Evolutionary conservation across 352 stramenopile species (phyloP), one percentile per base, ranked within the genome.

Genomic region (Saprolegnia parasitica): DNA sequence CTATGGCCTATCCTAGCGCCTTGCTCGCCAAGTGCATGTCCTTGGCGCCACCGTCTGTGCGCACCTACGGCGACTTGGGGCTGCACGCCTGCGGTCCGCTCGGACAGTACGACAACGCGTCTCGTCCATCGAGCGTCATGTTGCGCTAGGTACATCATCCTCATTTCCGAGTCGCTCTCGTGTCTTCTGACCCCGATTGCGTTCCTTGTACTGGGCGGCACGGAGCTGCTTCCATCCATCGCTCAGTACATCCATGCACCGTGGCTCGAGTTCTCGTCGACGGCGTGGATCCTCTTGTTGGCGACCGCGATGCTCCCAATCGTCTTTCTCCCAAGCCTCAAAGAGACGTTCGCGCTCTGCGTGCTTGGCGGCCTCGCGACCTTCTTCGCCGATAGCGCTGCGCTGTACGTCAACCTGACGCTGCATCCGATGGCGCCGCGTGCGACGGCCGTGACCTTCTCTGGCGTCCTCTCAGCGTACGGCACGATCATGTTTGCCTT

Each of bases 401-500:
- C 77, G 60, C 74, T 91, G 56, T 61, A 55, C 15, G 86, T 82
- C 72, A 87, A 78, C 39, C 72, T 87, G 15, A 62, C 72, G 23
- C 71, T 72, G 24, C 56, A 81, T 26, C 71, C 77, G 23, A 74
- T 76, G 13, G 78, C 80, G 29, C 79, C 79, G 9, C 58, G 80
- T 13, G 80, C 89, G 75, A 86, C 80, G 1, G 73, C 88, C 52
- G 67, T 89, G 29, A 65, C 81, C 60, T 60, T 65, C 10, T 45
- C 80, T 46, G 26, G 81, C 52, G 76, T 72, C 0, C 67, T 88
- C 18, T 75, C 82, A 26, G 86, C 80, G 9, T 91, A 89, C 37
- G 79, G 80, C 15, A 87, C 76, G 16, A 89, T 89, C 67, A 87
- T 91, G 75, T 89, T 91, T 52, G 81, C 79, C 11, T 79, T 81